These are phyloP conservation scores for Heimioporus sp. DNA, from an alignment of 768 basidiomycete genomes.

Conservation along the genomic window DNA sequence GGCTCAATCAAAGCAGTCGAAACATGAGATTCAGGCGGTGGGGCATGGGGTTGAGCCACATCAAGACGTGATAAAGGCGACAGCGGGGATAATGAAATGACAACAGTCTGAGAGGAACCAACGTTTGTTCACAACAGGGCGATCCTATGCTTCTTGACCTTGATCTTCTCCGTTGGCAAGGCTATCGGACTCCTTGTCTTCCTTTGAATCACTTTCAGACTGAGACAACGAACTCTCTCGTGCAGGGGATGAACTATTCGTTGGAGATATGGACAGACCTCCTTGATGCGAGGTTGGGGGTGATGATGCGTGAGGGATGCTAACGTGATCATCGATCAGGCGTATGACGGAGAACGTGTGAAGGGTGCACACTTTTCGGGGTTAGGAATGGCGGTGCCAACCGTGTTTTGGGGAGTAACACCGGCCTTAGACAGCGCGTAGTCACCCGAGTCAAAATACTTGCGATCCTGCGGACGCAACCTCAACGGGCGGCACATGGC, in stretches of 20 bases:
- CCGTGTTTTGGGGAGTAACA: constrained; percentile 78
- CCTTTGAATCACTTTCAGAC: constrained; percentile 22
- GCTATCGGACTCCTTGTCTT: constrained; percentile 11
- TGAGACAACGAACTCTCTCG: constrained; percentile 54
- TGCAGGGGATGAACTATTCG: constrained; percentile 61
- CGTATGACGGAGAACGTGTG: neutral
- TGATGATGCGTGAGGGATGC: constrained; percentile 88
- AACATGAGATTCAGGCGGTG: constrained; percentile 9
- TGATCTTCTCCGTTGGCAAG: constrained; percentile 10
- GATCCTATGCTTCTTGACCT: constrained; percentile 15
- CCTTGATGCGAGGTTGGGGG: constrained; percentile 54
- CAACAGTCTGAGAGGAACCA: constrained; percentile 5
- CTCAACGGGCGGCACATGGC: constrained; percentile 3
- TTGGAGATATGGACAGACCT: constrained; percentile 71
- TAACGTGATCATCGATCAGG: constrained; percentile 29
- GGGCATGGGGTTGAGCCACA: constrained; percentile 17
- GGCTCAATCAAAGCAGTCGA: constrained; percentile 11
- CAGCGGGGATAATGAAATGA: constrained; percentile 19
- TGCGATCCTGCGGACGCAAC: constrained; percentile 71
- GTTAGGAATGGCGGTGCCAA: constrained; percentile 97
- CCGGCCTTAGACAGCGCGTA: constrained; percentile 97
- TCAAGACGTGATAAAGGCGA: constrained; percentile 22
- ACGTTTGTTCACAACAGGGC: neutral
- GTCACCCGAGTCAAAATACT: constrained; percentile 99
- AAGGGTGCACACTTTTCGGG: constrained; percentile 78